Base-by-base conservation (phyloP, 768 basidiomycete genomes). In the Suillus ampliporus region DNA sequence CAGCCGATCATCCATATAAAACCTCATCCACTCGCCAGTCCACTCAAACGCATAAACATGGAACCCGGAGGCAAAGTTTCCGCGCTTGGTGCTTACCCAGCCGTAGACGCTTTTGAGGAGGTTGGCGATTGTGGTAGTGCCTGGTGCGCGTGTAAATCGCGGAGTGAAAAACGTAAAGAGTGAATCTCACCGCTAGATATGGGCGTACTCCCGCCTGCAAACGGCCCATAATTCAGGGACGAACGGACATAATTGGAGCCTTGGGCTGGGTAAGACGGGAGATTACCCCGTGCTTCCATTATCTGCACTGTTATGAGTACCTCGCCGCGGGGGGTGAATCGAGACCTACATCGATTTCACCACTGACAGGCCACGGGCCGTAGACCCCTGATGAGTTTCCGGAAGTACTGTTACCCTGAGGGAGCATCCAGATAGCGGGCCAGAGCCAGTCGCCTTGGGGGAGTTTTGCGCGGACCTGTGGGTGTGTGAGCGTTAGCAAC, bases 141-240 rank as follows among this genome's bases (percentile, higher is more conserved):
- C 34, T 60, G 10, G 65, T 38, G 40, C 43, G 68, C 70, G 54
- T 6, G 28, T 31, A 6, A 31, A 31, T n/a, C n/a, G 31, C 6
- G 31, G 31, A 31, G 31, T 31, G 31, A 31, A 51, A 58, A 47
- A 31, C 2, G 51, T 50, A 34, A 2, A 47, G 34, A 21, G 52
- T 62, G 31, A 6, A 31, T 3, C 73, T 64, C 60, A 73, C 71
- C 62, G 5, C 57, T 61, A 8, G 74, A 71, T 37, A 82, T 68
- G 2, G 85, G 69, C 0, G 75, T 64, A 47, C 56, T 66, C 0
- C 74, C 74, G 0, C 69, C 64, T 1, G 76, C 68, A 10, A 85
- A 70, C 41, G 85, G 84, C 3, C 92, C 93, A 76, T 89, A 95
- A 72, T 87, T 87, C 23, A 95, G 76, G 37, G 84, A 80, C 6